These are phyloP conservation scores for Rhododendron kiyosumense DNA, from an alignment of 148 eudicot genomes.

Conservation along the genomic window DNA sequence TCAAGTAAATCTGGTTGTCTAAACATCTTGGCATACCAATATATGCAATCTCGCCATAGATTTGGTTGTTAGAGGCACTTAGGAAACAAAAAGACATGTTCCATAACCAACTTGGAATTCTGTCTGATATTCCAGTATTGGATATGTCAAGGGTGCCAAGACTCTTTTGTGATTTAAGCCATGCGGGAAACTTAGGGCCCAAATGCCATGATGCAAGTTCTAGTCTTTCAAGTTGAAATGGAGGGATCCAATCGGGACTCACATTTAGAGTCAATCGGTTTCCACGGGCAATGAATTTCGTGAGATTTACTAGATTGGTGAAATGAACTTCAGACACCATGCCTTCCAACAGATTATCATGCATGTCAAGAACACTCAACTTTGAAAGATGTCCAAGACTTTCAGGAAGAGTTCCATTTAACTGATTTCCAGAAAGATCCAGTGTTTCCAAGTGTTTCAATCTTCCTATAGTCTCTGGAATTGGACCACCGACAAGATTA, in stretches of 20 bases:
- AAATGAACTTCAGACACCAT: slow-evolving; percentile 12
- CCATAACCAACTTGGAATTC: slow-evolving; percentile 8
- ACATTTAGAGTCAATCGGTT: slow-evolving; percentile 13
- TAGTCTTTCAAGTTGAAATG: background rate
- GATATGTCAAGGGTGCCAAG: background rate
- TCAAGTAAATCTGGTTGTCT: background rate
- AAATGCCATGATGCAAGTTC: background rate
- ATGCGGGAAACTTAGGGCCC: background rate
- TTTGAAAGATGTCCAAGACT: slow-evolving; percentile 9
- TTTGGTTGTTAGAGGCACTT: slow-evolving; percentile 7
- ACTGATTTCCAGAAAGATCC: background rate
- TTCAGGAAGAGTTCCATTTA: slow-evolving; percentile 9
- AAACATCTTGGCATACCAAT: too few relatives aligned
- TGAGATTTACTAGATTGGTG: slow-evolving; percentile 5
- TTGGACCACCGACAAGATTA: background rate
- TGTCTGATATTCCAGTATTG: background rate
- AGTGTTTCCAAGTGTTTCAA: background rate
- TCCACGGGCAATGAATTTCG: background rate
- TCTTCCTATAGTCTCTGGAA: background rate
- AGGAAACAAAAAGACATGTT: background rate
- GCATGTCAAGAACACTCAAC: background rate
- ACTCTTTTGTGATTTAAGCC: background rate
- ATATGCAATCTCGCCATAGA: slow-evolving; percentile 9
- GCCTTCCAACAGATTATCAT: slow-evolving; percentile 9
- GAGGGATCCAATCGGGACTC: slow-evolving; percentile 16